phyloP scores from a whole-genome alignment of 1,284 basidiomycete genomes.

The Hypsizygus ulmarius region DNA sequence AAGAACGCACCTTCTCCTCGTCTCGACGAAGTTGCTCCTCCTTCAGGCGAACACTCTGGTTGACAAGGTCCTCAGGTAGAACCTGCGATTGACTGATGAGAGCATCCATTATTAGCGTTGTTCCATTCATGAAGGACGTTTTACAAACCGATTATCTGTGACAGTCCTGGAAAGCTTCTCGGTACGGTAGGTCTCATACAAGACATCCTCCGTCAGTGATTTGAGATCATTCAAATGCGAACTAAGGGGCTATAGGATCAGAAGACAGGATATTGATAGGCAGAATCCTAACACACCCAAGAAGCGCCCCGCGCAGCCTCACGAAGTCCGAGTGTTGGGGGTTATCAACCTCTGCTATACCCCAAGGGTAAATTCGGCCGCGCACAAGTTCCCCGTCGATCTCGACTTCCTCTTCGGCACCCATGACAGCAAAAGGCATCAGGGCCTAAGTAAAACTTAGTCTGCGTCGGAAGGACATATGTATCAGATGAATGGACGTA shows the following conservation, averaged over 20 bases:
- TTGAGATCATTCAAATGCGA: conserved; percentile 93
- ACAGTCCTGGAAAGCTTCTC: conserved; percentile 93
- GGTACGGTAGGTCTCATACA: conserved; percentile 94
- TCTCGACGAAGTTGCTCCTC: conserved; percentile 96
- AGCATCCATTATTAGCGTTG: background rate
- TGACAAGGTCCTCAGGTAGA: conserved; percentile 89
- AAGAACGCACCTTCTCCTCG: conserved; percentile 78
- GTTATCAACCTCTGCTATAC: conserved; percentile 96
- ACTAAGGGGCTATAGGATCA: conserved; percentile 35
- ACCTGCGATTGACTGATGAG: conserved; percentile 58
- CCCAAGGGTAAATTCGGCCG: conserved; percentile 94
- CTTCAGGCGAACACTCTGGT: conserved; percentile 91
- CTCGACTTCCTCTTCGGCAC: conserved; percentile 93
- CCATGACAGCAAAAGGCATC: conserved; percentile 94
- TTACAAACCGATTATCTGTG: conserved; percentile 63
- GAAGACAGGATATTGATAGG: conserved; percentile 1
- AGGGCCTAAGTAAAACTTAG: conserved; percentile 49
- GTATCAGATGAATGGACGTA: conserved; percentile 31
- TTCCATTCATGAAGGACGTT: background rate
- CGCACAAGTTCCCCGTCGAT: conserved; percentile 86
- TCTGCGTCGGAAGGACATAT: background rate
- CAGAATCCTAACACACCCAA: conserved; percentile 60
- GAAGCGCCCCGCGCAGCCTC: conserved; percentile 80
- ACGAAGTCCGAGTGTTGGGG: conserved; percentile 95
- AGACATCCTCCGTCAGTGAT: conserved; percentile 89